These are phyloP conservation scores for Kalmusia sp. DNA, from an alignment of 2,329 filamentous ascomycete genomes.

Conservation along the genomic window DNA sequence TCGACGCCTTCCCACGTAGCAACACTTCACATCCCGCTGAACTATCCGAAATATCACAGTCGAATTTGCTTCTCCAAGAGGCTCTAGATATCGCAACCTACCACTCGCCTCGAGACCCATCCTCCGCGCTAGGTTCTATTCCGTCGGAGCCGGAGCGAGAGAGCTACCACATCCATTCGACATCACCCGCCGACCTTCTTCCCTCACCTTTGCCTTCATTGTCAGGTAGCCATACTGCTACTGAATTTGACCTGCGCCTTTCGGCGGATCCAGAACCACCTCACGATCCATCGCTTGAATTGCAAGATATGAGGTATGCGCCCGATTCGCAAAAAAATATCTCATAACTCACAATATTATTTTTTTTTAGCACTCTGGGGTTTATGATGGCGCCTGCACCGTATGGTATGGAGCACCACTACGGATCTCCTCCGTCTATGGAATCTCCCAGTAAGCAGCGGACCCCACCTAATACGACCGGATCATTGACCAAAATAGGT, in stretches of 20 bases:
- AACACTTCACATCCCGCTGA: constrained; percentile 25
- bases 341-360: constrained; percentile 26
- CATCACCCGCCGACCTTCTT: constrained; percentile 20
- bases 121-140: constrained; percentile 17
- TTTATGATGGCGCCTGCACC: constrained; percentile 50
- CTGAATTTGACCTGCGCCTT: constrained; percentile 25
- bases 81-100: constrained; percentile 24
- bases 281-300: constrained; percentile 27
- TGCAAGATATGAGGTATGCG: constrained; percentile 49
- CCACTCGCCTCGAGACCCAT: constrained; percentile 25
- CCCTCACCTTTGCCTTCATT: constrained; percentile 32
- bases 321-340: not conserved
- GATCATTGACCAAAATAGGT: constrained; percentile 17
- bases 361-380: constrained; percentile 45
- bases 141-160: constrained; percentile 18
- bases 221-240: constrained; percentile 24
- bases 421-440: constrained; percentile 38
- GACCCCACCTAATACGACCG: not conserved
- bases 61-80: constrained; percentile 26
- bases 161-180: constrained; percentile 21
- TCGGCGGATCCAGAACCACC: constrained; percentile 28
- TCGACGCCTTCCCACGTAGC: constrained; percentile 26
- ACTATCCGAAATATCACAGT: constrained; percentile 19
- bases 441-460: constrained; percentile 32
- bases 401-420: constrained; percentile 45